Evolutionary conservation across 2,329 filamentous ascomycete species (phyloP).

Genomic region (Pseudogymnoascus sp.): DNA sequence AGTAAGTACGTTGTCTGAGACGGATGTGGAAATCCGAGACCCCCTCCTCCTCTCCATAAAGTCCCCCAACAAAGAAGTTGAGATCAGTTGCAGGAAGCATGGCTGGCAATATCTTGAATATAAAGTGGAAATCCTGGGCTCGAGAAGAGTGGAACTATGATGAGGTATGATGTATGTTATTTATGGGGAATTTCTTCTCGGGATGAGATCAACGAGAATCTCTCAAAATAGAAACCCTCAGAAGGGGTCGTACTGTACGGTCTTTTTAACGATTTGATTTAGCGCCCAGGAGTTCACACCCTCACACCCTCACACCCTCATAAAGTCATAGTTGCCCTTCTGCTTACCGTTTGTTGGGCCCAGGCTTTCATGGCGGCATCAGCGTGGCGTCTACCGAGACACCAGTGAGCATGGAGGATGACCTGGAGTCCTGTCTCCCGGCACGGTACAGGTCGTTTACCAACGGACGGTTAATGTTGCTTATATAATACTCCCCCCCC

Average conservation of each 20-base stretch:
- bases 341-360: neutral
- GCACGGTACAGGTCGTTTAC: neutral
- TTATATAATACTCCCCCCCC: neutral
- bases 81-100: neutral
- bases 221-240: neutral
- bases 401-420: neutral
- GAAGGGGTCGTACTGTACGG: neutral
- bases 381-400: conserved; percentile 2
- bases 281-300: conserved; percentile 1
- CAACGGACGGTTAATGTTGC: neutral
- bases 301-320: neutral
- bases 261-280: neutral
- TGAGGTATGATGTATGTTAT: neutral
- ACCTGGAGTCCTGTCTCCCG: neutral
- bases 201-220: neutral
- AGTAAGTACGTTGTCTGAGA: neutral
- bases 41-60: neutral
- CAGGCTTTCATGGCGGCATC: neutral
- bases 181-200: neutral
- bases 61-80: neutral
- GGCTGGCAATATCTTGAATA: neutral
- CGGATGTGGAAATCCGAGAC: neutral
- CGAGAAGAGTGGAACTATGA: neutral
- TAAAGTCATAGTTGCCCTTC: neutral
- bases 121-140: neutral